Conservation (phyloP, 2,329 filamentous ascomycete species). For the Hortaea werneckii region DNA sequence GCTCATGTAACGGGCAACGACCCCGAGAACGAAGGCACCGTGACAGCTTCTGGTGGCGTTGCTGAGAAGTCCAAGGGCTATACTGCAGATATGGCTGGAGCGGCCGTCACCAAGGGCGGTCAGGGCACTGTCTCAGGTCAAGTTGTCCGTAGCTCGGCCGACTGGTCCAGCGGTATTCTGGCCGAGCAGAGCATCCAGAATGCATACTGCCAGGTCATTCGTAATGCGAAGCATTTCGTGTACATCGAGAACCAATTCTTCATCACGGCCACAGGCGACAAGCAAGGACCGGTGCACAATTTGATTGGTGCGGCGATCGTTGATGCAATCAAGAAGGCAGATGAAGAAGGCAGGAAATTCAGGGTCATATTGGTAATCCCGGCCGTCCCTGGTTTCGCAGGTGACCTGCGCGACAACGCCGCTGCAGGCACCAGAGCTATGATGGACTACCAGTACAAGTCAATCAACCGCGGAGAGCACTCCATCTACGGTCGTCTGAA, state of each 20-base stretch:
- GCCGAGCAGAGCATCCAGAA: slow-evolving; percentile 79
- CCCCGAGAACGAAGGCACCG: slow-evolving; percentile 21
- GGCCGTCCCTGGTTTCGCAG: slow-evolving; percentile 85
- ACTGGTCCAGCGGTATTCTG: slow-evolving; percentile 89
- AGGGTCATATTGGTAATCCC: slow-evolving; percentile 84
- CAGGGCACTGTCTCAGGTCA: slow-evolving; percentile 73
- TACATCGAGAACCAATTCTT: slow-evolving; percentile 96
- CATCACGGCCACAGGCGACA: slow-evolving; percentile 76
- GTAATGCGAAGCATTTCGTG: slow-evolving; percentile 79
- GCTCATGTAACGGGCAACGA: slow-evolving; percentile 24
- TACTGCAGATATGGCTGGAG: slow-evolving; percentile 13
- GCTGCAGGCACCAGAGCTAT: slow-evolving; percentile 83
- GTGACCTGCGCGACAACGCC: slow-evolving; percentile 73
- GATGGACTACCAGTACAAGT: slow-evolving; percentile 98
- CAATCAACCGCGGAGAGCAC: slow-evolving; percentile 80
- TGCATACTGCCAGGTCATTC: slow-evolving; percentile 74
- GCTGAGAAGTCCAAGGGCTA: slow-evolving; percentile 21
- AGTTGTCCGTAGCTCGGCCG: slow-evolving; percentile 76
- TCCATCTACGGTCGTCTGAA: slow-evolving; percentile 77
- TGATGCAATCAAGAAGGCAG: slow-evolving; percentile 73
- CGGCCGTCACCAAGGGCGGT: slow-evolving; percentile 18
- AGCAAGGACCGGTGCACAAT: slow-evolving; percentile 79
- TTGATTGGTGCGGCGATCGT: slow-evolving; percentile 82
- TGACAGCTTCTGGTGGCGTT: slow-evolving; percentile 23
- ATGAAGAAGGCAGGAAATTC: slow-evolving; percentile 78